phyloP scores from a whole-genome alignment of 2,329 filamentous ascomycete species.

The Onygenales sp. region DNA sequence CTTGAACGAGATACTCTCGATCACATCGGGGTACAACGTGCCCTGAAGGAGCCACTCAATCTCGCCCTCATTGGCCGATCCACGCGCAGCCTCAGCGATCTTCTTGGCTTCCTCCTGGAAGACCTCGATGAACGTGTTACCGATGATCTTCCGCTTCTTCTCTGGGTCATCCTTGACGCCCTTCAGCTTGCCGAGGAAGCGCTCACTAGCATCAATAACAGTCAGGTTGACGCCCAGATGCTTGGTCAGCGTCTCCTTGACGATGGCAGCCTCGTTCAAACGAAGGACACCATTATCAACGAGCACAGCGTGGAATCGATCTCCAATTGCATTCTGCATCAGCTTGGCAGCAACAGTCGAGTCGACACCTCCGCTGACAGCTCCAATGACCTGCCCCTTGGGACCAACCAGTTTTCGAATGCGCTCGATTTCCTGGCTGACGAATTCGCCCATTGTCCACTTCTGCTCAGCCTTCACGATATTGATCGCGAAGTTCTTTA shows the following conservation, averaged over 20 bases:
- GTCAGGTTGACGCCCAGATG: slow-evolving; percentile 86
- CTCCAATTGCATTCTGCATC: slow-evolving; percentile 77
- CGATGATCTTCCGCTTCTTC: slow-evolving; percentile 87
- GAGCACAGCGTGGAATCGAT: slow-evolving; percentile 75
- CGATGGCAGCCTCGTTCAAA: slow-evolving; percentile 71
- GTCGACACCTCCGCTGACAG: slow-evolving; percentile 77
- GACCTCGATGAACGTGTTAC: slow-evolving; percentile 64
- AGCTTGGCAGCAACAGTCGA: slow-evolving; percentile 78
- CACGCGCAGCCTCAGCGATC: slow-evolving; percentile 62
- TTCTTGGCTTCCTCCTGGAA: slow-evolving; percentile 71
- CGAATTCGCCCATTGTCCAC: slow-evolving; percentile 82
- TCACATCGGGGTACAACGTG: slow-evolving; percentile 66
- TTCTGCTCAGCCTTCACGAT: slow-evolving; percentile 69
- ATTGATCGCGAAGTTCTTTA: slow-evolving; percentile 73
- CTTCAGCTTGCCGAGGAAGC: slow-evolving; percentile 66
- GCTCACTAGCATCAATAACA: slow-evolving; percentile 67
- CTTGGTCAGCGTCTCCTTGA: slow-evolving; percentile 67
- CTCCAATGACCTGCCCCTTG: slow-evolving; percentile 71
- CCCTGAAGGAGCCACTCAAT: slow-evolving; percentile 85
- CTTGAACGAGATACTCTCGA: slow-evolving; percentile 64
- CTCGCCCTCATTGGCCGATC: slow-evolving; percentile 59
- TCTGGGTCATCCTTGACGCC: slow-evolving; percentile 73
- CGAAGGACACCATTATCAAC: slow-evolving; percentile 83
- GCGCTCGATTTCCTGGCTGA: slow-evolving; percentile 67
- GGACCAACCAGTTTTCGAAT: slow-evolving; percentile 76